These are phyloP conservation scores for Crithidia mellificae DNA, from an alignment of 208 protist genomes.

Conservation along the genomic window DNA sequence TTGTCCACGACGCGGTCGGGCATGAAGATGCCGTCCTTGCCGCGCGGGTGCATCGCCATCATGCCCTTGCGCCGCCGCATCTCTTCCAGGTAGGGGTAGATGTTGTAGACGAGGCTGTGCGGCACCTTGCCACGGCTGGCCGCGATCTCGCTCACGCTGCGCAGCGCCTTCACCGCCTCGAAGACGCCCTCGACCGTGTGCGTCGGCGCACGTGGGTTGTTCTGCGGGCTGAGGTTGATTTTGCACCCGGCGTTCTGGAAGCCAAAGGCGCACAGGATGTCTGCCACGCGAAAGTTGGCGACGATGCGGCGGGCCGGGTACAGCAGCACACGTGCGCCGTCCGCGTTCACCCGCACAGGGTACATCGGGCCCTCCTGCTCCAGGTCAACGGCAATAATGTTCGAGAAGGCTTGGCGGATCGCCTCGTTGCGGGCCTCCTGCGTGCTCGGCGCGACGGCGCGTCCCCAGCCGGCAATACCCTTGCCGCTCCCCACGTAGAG, in stretches of 20 bases:
- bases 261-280: slow-evolving; percentile 93
- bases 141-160: slow-evolving; percentile 91
- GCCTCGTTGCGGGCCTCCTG: slow-evolving; percentile 91
- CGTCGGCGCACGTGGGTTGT: slow-evolving; percentile 87
- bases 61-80: slow-evolving; percentile 90
- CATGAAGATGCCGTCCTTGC: slow-evolving; percentile 91
- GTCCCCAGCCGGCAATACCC: slow-evolving; percentile 90
- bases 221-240: slow-evolving; percentile 78
- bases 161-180: slow-evolving; percentile 88
- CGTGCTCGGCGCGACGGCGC: slow-evolving; percentile 87
- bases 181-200: slow-evolving; percentile 92
- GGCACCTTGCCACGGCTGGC: slow-evolving; percentile 92
- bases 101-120: slow-evolving; percentile 92
- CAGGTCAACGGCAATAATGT: slow-evolving; percentile 92
- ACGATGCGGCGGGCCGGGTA: slow-evolving; percentile 91
- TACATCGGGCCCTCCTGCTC: slow-evolving; percentile 94
- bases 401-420: slow-evolving; percentile 88
- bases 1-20: slow-evolving; percentile 92
- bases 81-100: slow-evolving; percentile 93
- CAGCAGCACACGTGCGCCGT: slow-evolving; percentile 86
- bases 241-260: slow-evolving; percentile 91
- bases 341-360: slow-evolving; percentile 88
- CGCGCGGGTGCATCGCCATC: slow-evolving; percentile 93
- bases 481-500: slow-evolving; percentile 92
- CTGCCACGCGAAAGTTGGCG: slow-evolving; percentile 89